Base-by-base conservation (phyloP, 768 basidiomycete genomes). In the Trametes sanguinea region DNA sequence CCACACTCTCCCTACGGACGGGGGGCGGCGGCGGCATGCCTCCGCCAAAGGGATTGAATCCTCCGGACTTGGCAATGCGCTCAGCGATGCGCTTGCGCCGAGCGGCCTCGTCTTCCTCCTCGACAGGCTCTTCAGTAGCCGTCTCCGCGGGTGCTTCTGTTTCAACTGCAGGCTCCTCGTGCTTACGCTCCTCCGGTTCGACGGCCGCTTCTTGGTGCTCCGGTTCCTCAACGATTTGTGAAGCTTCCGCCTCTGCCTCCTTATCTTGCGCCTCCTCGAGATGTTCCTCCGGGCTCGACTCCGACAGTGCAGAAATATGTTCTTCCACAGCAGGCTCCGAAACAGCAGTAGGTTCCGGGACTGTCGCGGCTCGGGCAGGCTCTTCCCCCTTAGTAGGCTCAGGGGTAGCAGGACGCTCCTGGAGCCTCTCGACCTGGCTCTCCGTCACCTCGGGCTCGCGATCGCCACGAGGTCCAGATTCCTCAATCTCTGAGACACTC, bases 51-150 rank as follows among this genome's bases (percentile, higher is more conserved):
- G 87, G 84, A 66, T 87, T 78, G 76, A 81, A 75, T 65, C 83
- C 81, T 14, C 88, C 89, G 76, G 85, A 85, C 73, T 84, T 83
- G 6, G 85, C 84, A 40, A 85, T 69, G 22, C 75, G 77, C 61
- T 85, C 87, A 27, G 87, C 83, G 22, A 90, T 81, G 53, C 83
- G 83, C 62, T 79, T 80, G 44, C 81, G 79, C 39, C 84, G 81
- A 2, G 79, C 75, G 62, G 76, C 82, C 63, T 85, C 85, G 16
- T 83, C 84, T 45, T 83, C 81, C 51, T 80, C 83, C 22, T 72
- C 71, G 27, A 10, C 48, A 33, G 63, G 53, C 39, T 61, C 64
- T 17, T 60, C 53, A 7, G 45, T 44, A 10, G 39, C 37, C 13
- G 55, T 32, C 27, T 57, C 63, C 27, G 43, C 43, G 29, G 44